Conservation (phyloP, 2,329 filamentous ascomycete genomes). For the Geosmithia flava region DNA sequence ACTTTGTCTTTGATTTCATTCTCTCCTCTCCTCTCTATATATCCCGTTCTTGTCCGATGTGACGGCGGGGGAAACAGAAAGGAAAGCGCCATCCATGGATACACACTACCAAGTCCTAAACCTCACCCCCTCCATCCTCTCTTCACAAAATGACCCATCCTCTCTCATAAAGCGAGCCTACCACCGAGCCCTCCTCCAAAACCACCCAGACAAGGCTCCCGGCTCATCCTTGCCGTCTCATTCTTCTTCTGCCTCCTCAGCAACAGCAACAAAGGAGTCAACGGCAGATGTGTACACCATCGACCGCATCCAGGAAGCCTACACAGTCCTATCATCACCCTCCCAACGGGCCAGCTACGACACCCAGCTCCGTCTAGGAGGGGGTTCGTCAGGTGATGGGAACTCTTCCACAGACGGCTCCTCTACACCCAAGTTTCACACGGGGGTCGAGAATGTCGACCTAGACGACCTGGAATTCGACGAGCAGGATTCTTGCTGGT, state of each 20-base stretch:
- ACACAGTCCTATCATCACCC: constrained; percentile 39
- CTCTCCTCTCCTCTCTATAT: too few relatives aligned
- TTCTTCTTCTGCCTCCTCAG: background rate
- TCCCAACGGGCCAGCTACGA: constrained; percentile 41
- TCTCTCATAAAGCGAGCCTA: constrained; percentile 50
- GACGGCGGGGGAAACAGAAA: background rate
- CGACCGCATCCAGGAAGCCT: constrained; percentile 44
- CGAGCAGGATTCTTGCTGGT: constrained; percentile 35
- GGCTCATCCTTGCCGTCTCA: background rate
- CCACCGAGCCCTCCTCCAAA: constrained; percentile 48
- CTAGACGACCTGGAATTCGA: constrained; percentile 51
- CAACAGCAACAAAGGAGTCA: constrained; percentile 1
- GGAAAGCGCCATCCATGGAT: constrained; percentile 7
- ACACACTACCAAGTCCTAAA: constrained; percentile 51
- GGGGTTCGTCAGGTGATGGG: constrained; percentile 4
- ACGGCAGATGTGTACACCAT: background rate
- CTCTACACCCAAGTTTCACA: constrained; percentile 26
- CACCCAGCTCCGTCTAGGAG: constrained; percentile 25
- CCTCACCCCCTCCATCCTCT: constrained; percentile 35
- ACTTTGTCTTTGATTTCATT: too few relatives aligned
- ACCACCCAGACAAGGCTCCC: constrained; percentile 50
- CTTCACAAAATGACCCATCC: constrained; percentile 26
- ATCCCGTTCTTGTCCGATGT: background rate
- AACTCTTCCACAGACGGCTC: background rate
- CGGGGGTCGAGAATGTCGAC: constrained; percentile 51